Percentiles rank a stretch among this genome's conserved stretches.
Evolutionary conservation across 306 rosid genomes (phyloP).

Genomic region (Acacia acuminata): DNA sequence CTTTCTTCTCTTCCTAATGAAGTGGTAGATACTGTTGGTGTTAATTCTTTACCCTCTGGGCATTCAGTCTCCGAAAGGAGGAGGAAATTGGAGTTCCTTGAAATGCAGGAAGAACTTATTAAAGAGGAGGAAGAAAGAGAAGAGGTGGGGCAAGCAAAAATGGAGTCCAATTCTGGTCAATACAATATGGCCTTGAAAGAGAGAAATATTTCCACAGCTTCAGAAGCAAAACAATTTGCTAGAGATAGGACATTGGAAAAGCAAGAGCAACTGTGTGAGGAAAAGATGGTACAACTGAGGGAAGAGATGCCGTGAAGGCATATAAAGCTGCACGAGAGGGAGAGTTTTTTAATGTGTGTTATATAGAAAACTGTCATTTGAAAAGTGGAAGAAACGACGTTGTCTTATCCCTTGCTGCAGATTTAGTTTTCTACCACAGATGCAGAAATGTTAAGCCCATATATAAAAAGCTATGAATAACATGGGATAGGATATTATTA

Average conservation of each 20-base stretch:
- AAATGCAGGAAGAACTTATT: too few species aligned
- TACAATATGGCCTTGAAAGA: slow-evolving; percentile 79
- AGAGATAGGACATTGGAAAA: slow-evolving; percentile 68
- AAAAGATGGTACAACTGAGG: slow-evolving; percentile 68
- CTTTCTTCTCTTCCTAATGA: slow-evolving; percentile 15
- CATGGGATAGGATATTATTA: too few species aligned
- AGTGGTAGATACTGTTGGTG: slow-evolving; percentile 61
- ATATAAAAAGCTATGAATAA: too few species aligned
- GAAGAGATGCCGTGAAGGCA: slow-evolving; percentile 74
- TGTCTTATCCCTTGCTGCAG: too few species aligned
- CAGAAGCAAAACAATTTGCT: slow-evolving; percentile 74
- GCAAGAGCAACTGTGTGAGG: slow-evolving; percentile 87
- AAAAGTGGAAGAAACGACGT: too few species aligned
- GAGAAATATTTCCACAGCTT: slow-evolving; percentile 70
- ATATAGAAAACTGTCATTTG: too few species aligned
- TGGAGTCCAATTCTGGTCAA: slow-evolving; percentile 50
- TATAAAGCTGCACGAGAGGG: slow-evolving; percentile 91
- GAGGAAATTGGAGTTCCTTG: too few species aligned
- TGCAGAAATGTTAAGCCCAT: too few species aligned
- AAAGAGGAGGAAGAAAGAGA: slow-evolving; percentile 79
- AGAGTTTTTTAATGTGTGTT: too few species aligned
- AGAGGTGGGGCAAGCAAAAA: slow-evolving; percentile 68
- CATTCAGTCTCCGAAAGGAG: too few species aligned
- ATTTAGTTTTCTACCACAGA: too few species aligned
- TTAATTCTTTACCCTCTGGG: too few species aligned